Evolutionary conservation across 2,329 filamentous ascomycete species (phyloP), one percentile per base, ranked within the genome.

Genomic region (Colletotrichum acutatum): DNA sequence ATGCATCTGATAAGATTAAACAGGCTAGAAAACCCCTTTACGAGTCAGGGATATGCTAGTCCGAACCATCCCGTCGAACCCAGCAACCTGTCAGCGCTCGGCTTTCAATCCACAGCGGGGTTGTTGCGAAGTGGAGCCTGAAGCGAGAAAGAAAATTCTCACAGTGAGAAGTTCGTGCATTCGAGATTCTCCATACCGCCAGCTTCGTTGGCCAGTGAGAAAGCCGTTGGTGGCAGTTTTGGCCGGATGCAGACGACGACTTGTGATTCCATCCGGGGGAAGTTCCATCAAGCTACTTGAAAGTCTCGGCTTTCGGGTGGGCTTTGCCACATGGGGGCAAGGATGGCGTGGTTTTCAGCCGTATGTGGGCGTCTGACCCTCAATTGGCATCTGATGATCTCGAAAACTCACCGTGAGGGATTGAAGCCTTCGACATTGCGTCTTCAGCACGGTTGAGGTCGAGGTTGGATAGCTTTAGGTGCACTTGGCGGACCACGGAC

Each of bases 1-100:
- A 42, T 60, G 49, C 71, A 73, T 73, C 71, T 73, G 71, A 73
- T 73, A 73, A 73, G 71, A 73, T 71, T 65, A 69, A 52, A 37
- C 26, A 28, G 54, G 66, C n/a, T 56, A 26, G 12, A 9, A 56
- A 26, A n/a, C 56, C 56, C 46, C 56, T 12, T 30, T 62, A 14
- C 56, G 71, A 73, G 71, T 61, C 71, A 70, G 49, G 71, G 70
- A 26, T 30, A 14, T 69, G 42, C 59, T 9, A 34, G 66, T 46
- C 42, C 5, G 53, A 49, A 30, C 26, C 8, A 49, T 32, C 34
- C 53, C 16, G 30, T 4, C 37, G 14, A 37, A 19, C 42, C 19
- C 42, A 22, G 4, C 42, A 19, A 49, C 42, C 42, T 49, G 42
- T 49, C 42, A 49, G 19, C 19, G 42, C 42, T 49, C 42, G n/a